These are phyloP conservation scores for Phytopythium chamaehyphon DNA, from an alignment of 352 stramenopile genomes.

Conservation along the genomic window DNA sequence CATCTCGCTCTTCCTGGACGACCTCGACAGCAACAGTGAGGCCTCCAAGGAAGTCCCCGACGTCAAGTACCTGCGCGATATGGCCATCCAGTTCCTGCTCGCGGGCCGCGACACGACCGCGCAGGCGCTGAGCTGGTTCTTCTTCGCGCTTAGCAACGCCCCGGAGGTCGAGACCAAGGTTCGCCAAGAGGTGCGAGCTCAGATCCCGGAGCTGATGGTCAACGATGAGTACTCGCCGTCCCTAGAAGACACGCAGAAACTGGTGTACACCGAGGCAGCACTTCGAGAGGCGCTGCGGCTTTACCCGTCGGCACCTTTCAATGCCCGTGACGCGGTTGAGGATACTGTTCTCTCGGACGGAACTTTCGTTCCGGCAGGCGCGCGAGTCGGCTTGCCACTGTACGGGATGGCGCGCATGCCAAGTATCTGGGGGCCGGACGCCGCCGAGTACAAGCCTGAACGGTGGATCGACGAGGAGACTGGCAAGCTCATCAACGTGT, in stretches of 20 bases:
- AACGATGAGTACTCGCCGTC: slow-evolving; percentile 4
- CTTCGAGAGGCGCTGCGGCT: slow-evolving; percentile 7
- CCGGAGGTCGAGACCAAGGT: slow-evolving; percentile 23
- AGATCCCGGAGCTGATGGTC: slow-evolving; percentile 8
- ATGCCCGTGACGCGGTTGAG: slow-evolving; percentile 1
- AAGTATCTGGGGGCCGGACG: slow-evolving; percentile 35
- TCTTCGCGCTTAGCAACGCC: slow-evolving; percentile 34
- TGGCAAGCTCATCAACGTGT: slow-evolving; percentile 19
- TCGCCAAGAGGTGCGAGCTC: slow-evolving; percentile 10
- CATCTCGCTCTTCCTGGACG: slow-evolving; percentile 18
- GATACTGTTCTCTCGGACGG: slow-evolving; percentile 21
- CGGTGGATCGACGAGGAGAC: slow-evolving; percentile 43
- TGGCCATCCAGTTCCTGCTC: slow-evolving; percentile 52
- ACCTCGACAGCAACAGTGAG: not conserved
- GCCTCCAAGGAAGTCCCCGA: not conserved
- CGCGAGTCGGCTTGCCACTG: slow-evolving; percentile 12
- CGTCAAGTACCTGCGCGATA: slow-evolving; percentile 25
- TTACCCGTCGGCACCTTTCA: slow-evolving; percentile 5
- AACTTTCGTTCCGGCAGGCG: slow-evolving; percentile 16
- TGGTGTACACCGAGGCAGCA: slow-evolving; percentile 12
- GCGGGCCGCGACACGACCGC: slow-evolving; percentile 48
- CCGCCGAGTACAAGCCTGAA: slow-evolving; percentile 49
- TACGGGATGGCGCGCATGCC: slow-evolving; percentile 24
- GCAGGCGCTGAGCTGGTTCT: slow-evolving; percentile 36
- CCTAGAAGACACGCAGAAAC: slow-evolving; percentile 1